Evolutionary conservation across 163 green algal species (phyloP), one percentile per base, ranked within the genome.

Genomic region (Scenedesmus sp.): DNA sequence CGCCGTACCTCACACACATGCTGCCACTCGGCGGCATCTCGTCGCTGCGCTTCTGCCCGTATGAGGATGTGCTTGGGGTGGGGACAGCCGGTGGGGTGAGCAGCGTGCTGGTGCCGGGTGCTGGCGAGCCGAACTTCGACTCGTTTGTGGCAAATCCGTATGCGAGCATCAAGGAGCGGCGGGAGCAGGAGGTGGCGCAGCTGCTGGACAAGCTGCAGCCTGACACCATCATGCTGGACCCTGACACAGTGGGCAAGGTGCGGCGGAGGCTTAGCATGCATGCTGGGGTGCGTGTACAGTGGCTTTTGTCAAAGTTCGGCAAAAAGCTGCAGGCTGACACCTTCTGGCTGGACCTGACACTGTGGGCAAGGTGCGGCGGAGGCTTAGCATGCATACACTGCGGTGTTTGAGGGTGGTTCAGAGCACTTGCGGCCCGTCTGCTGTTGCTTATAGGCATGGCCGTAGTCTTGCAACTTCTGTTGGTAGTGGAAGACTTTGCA

Each of bases 101-200:
- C 79, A 99, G 95, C 23, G 94, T 99, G 86, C 95, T 99, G 56
- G 96, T 99, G 5, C 97, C 97, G 4, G 97, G 97, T 76, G 91
- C 95, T 57, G 98, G 98, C 9, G 98, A 99, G 95, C 97, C 98
- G 59, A 99, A 99, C 97, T 99, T 98, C 93, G 98, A 99, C 95
- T 98, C 96, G 4, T 98, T 97, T 62, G 98, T 99, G 86, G 98
- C 97, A 1, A 98, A 99, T 95, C 98, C 98, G 20, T 99, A 97
- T 95, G 95, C 98, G 92, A 96, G 64, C 18, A 91, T 84, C 57
- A 96, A 96, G 89, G 95, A 98, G 94, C 93, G 97, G 55, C 96
- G 95, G 12, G 97, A 99, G 94, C 92, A 94, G 60, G 98, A 99
- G 94, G 97, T 99, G 23, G 91, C 55, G 60, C 88, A 93, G 46